Evolutionary conservation across 139 green algal genomes (phyloP).

Genomic region (Eudorina sp.): DNA sequence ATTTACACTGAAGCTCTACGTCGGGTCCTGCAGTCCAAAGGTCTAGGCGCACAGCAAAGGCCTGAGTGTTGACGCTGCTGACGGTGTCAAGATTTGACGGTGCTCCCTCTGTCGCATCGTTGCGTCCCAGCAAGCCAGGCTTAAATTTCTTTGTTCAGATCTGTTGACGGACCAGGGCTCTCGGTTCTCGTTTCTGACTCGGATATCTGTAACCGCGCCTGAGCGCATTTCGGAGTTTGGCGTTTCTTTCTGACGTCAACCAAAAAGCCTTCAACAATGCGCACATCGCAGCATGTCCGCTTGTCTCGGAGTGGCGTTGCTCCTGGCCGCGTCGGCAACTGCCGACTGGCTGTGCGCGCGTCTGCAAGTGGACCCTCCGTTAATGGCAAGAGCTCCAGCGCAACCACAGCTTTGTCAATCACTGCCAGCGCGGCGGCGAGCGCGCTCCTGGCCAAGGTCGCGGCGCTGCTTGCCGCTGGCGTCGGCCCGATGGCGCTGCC

Average conservation of each 20-base stretch:
- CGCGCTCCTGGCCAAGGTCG: constrained; percentile 1
- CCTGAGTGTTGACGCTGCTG: too few relatives aligned
- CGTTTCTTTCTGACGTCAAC: neutral
- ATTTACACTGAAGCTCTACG: too few relatives aligned
- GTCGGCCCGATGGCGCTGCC: neutral
- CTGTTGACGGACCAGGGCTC: neutral
- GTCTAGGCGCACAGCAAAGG: too few relatives aligned
- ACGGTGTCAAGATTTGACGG: too few relatives aligned
- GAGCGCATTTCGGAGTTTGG: too few relatives aligned
- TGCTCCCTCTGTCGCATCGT: too few relatives aligned
- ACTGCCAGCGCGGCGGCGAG: neutral
- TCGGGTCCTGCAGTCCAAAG: too few relatives aligned
- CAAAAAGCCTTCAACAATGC: neutral
- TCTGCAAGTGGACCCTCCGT: too few relatives aligned
- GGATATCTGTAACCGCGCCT: neutral
- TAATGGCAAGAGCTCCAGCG: neutral
- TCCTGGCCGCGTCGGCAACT: neutral
- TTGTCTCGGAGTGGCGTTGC: neutral
- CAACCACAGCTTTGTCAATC: neutral
- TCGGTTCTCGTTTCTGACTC: neutral
- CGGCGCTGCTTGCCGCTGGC: neutral
- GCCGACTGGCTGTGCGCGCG: too few relatives aligned
- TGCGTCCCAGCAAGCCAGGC: too few relatives aligned
- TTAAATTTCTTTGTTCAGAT: too few relatives aligned
- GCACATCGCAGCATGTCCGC: neutral